A percentile compares a stretch with the other conserved stretches of the same genome.
Conservation (phyloP, 1,284 basidiomycete species). For the Vanrija sp. region DNA sequence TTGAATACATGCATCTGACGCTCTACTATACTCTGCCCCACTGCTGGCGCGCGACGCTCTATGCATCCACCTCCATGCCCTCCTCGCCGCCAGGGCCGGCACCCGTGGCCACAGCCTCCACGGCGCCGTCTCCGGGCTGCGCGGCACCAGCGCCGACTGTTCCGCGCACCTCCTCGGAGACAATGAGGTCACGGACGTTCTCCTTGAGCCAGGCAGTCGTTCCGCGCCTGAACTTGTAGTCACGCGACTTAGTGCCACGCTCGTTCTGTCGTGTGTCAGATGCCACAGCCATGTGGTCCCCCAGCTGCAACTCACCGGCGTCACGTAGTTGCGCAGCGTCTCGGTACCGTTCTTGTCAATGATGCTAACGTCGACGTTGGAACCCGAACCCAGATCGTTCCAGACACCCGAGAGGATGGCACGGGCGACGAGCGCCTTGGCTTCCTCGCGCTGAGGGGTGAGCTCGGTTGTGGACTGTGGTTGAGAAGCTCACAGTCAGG, state of each 20-base stretch:
- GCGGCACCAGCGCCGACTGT: constrained; percentile 40
- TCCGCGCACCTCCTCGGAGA: constrained; percentile 61
- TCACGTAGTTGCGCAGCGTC: constrained; percentile 85
- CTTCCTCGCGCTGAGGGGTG: constrained; percentile 64
- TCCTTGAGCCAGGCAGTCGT: constrained; percentile 86
- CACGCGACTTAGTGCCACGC: constrained; percentile 69
- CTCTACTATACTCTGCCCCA: neutral
- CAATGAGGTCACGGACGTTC: constrained; percentile 65
- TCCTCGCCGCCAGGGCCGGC: constrained; percentile 31
- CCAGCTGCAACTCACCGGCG: constrained; percentile 56
- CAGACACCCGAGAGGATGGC: constrained; percentile 96
- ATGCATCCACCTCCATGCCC: constrained; percentile 39
- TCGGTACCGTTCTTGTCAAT: constrained; percentile 80
- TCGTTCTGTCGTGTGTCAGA: constrained; percentile 57
- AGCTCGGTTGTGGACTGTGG: neutral
- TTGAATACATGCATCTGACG: constrained; percentile 16
- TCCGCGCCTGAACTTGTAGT: constrained; percentile 77
- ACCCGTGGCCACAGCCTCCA: constrained; percentile 22
- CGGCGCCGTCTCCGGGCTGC: constrained; percentile 25
- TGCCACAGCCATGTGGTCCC: neutral
- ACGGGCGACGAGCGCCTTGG: constrained; percentile 75
- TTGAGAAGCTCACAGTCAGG: constrained; percentile 62
- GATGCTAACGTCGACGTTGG: constrained; percentile 94
- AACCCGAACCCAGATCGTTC: constrained; percentile 97
- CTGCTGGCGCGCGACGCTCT: neutral